A percentile compares a stretch with the other conserved stretches of the same genome.
Conservation (phyloP, 192 early-diverging fungal species). For the Blastocladiella britannica region DNA sequence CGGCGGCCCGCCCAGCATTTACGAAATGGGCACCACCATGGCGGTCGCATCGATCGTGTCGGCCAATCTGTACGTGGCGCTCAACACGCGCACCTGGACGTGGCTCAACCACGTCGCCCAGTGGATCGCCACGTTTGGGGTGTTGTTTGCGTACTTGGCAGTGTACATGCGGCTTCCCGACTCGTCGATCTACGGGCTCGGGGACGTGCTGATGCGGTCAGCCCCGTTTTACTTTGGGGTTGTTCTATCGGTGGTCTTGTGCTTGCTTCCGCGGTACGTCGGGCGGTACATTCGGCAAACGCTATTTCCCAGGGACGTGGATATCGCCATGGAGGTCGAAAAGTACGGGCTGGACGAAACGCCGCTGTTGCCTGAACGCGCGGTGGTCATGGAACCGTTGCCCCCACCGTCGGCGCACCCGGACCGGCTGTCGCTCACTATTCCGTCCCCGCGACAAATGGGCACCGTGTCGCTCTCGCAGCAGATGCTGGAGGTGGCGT, state of each 20-base stretch:
- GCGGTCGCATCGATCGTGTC: slow-evolving; percentile 56
- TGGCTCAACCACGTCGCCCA: slow-evolving; percentile 48
- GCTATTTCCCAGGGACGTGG: slow-evolving; percentile 40
- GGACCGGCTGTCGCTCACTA: background rate
- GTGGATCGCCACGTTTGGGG: slow-evolving; percentile 28
- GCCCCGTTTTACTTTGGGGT: slow-evolving; percentile 56
- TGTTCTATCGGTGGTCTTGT: slow-evolving; percentile 40
- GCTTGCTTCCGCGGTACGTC: slow-evolving; percentile 46
- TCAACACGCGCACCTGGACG: slow-evolving; percentile 73
- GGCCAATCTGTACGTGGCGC: slow-evolving; percentile 55
- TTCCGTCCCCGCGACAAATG: too few relatives aligned
- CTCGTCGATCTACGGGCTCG: slow-evolving; percentile 48
- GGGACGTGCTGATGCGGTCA: slow-evolving; percentile 34
- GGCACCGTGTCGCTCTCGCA: too few relatives aligned
- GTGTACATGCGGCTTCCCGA: slow-evolving; percentile 34
- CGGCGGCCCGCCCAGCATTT: slow-evolving; percentile 30
- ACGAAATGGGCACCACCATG: slow-evolving; percentile 58
- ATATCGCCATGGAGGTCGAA: slow-evolving; percentile 36
- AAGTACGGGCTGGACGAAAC: slow-evolving; percentile 7
- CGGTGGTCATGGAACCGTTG: background rate
- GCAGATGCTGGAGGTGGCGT: too few relatives aligned
- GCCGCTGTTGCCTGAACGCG: slow-evolving; percentile 1
- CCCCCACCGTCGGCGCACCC: background rate
- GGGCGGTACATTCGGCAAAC: slow-evolving; percentile 43
- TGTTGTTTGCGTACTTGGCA: slow-evolving; percentile 45